Evolutionary conservation across 2,329 filamentous ascomycete species (phyloP), one percentile per base, ranked within the genome.

Genomic region (Botrytis byssoidea): DNA sequence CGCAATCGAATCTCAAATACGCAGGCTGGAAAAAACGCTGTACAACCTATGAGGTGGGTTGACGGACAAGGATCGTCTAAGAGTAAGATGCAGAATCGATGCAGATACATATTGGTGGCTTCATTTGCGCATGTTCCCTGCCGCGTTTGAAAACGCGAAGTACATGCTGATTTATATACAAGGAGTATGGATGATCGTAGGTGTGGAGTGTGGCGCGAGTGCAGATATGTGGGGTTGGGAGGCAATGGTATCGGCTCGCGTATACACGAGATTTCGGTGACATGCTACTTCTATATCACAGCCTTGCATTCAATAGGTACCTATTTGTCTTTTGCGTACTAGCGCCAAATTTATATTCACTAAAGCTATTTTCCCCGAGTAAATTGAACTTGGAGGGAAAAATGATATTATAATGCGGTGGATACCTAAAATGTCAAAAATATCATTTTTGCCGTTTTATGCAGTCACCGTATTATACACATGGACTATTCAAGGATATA

Each of bases 121-220:
- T 32, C 16, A n/a, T 57, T 7, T 32, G 6, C 20, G 48, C 48
- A 42, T 68, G 8, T 14, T 44, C 51, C 68, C 32, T 72, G 14
- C 63, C 51, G 71, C 22, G 37, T 60, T 60, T 37, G 63, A 32
- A 10, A 40, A 68, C 7, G 46, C 71, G 71, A 69, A 68, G 40
- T 61, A 68, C 51, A 69, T 72, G 46, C 37, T 42, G 18, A 60
- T 72, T 20, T 22, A 6, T 29, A 25, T 48, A 48, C 40, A 42
- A 37, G 5, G 48, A 35, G 48, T 16, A 55, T 55, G 5, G 25
- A 55, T 55, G 12, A 5, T n/a, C 42, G 9, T 3, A 16, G 20
- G 18, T 16, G 25, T 68, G 46, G 25, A 40, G 35, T 22, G 37
- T 57, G 48, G 35, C 51, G n/a, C n/a, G 7, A 35, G 25, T 57